Evolutionary conservation across 257 asterid genomes (phyloP), one percentile per base, ranked within the genome.

Genomic region (Capsicum chinense): DNA sequence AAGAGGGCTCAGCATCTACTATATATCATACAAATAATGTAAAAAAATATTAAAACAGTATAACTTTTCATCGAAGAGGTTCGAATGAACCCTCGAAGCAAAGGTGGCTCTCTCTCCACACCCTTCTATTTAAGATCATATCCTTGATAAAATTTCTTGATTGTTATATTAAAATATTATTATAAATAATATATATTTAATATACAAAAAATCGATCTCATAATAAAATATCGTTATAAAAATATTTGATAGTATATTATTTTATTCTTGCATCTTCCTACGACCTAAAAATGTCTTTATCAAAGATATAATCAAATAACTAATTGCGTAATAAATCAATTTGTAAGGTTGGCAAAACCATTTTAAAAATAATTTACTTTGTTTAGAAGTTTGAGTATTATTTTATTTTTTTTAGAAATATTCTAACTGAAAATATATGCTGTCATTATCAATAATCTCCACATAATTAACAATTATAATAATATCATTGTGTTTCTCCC

Each of bases 361-460:
- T 6, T 73, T 10, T 13, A 9, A 19, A 47, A 73, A 19, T 48
- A 39, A 19, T 48, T 47, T 44, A 10, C 11, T n/a, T 19, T 48
- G 1, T 48, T 73, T 48, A 73, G 12, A 73, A 73, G 19, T 73
- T 71, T 73, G 80, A 73, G 44, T 73, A 21, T 62, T 50, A 11
- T 35, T 12, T 26, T 26, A 26, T 26, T 19, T 9, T n/a, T 70
- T 44, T 4, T 3, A 26, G 26, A 71, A 71, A 71, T n/a, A 73
- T 19, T 47, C 9, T 5, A 73, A 73, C 19, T 73, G n/a, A 47
- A 71, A 44, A 44, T 44, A 71, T 44, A 42, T 44, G 58, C 37
- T 71, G 79, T 71, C 58, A n/a, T 69, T 33, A 63, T 63, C 42
- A 63, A 69, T 16, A 5, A 69, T 39, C 78, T 39, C 56, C 56